Base-by-base conservation (phyloP, 352 stramenopile genomes). In the Pseudoperonospora humuli region DNA sequence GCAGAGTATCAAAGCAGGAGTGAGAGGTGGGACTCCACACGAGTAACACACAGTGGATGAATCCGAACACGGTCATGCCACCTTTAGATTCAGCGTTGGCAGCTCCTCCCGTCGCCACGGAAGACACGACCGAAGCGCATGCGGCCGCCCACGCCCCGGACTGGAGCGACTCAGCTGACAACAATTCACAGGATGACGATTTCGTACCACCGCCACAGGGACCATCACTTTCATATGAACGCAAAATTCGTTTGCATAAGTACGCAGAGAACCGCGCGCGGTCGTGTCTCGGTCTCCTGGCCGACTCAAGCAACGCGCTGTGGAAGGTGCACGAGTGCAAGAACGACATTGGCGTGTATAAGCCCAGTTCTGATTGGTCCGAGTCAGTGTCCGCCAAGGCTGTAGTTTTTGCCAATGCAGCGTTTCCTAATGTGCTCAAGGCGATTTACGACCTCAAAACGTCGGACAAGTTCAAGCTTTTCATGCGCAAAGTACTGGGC, bases 311-410 rank as follows among this genome's bases (percentile, higher is more conserved):
- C 57, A 83, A 71, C 47, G 73, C 84, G 39, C 63, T 91, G 7
- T 91, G 78, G 78, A 86, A 87, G 50, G 52, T 81, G n/a, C 66
- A 85, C 28, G 78, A 91, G 45, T 72, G 64, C 21, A 91, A 91
- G 46, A 69, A 79, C 39, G 81, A 90, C 50, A 75, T 91, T 34
- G 71, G 68, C 13, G 49, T 93, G 24, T 91, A 85, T 60, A 91
- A 91, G 50, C 80, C 81, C 10, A 84, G 71, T 54, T 84, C 78
- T 1, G 81, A 93, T 42, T 93, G 81, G 81, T 89, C 80, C 56
- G 81, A 90, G 47, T 90, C 86, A 20, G 63, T 89, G 2, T 90
- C 81, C 3, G 74, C 78, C 35, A 90, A 90, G 49, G 81, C 81
- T 2, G 76, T 90, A 13, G 73, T 86, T 17, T 73, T 74, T 14